These are phyloP conservation scores for Dendryphion nanum DNA, from an alignment of 2,329 filamentous ascomycete species.

Conservation along the genomic window DNA sequence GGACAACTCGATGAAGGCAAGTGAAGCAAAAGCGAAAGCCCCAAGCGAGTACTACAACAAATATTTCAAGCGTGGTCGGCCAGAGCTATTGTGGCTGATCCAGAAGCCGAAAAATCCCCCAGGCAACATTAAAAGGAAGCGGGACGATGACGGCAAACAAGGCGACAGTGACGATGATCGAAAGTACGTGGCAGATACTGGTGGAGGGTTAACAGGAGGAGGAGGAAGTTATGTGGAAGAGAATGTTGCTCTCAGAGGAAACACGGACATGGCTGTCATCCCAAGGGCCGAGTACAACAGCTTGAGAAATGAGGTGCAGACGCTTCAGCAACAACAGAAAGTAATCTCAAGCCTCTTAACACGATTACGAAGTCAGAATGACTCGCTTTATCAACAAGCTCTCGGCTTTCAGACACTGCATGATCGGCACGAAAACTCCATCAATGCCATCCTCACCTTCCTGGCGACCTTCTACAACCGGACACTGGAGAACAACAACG, in stretches of 20 bases:
- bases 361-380: constrained; percentile 79
- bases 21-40: constrained; percentile 94
- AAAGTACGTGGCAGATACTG: constrained; percentile 46
- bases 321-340: constrained; percentile 81
- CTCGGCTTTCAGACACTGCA: constrained; percentile 87
- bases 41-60: constrained; percentile 98
- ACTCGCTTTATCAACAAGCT: constrained; percentile 83
- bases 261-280: constrained; percentile 51
- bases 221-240: constrained; percentile 40
- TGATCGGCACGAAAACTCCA: constrained; percentile 95
- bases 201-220: constrained; percentile 35
- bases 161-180: constrained; percentile 70
- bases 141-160: constrained; percentile 58
- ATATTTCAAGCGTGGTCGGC: constrained; percentile 90
- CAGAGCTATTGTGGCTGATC: constrained; percentile 91
- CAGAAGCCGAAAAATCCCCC: constrained; percentile 84
- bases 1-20: constrained; percentile 96
- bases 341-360: constrained; percentile 81
- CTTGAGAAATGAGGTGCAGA: constrained; percentile 76
- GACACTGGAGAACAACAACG: constrained; percentile 79
- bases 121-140: constrained; percentile 47
- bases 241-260: constrained; percentile 34
- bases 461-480: constrained; percentile 95
- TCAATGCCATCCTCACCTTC: constrained; percentile 98
- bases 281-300: constrained; percentile 72